Conservation (phyloP, 306 rosid genomes). For the Castanea crenata region DNA sequence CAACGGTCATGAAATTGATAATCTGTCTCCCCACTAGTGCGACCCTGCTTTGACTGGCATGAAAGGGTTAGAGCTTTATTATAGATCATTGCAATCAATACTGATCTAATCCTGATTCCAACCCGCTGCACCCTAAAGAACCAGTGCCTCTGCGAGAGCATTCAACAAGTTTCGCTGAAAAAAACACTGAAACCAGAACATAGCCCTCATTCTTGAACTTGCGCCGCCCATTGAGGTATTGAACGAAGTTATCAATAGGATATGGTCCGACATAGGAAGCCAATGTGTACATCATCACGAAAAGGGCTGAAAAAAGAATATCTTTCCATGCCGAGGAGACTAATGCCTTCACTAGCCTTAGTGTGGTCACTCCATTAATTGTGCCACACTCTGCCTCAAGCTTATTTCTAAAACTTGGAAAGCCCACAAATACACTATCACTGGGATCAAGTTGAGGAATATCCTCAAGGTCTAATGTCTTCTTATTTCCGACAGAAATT, state of each 20-base stretch:
- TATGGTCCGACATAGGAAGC: conserved; percentile 50
- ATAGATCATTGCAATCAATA: conserved; percentile 37
- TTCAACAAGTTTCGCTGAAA: conserved; percentile 43
- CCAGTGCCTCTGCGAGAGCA: conserved; percentile 47
- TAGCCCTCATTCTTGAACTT: conserved; percentile 37
- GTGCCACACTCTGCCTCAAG: conserved; percentile 31
- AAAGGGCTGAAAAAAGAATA: conserved; percentile 21
- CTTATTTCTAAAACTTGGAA: conserved; percentile 38
- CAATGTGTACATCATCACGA: conserved; percentile 23
- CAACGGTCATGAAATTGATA: conserved; percentile 52
- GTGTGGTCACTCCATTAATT: conserved; percentile 22
- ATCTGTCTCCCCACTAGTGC: conserved; percentile 51
- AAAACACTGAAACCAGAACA: conserved; percentile 39
- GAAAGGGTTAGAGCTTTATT: conserved; percentile 49
- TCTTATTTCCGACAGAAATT: conserved; percentile 53
- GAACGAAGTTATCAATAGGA: conserved; percentile 47
- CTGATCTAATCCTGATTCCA: conserved; percentile 38
- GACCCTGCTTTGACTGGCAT: conserved; percentile 42
- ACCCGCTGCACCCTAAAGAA: conserved; percentile 33
- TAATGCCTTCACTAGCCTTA: conserved; percentile 34
- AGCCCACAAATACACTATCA: conserved; percentile 51
- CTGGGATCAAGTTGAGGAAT: conserved; percentile 53
- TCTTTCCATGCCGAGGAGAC: conserved; percentile 42
- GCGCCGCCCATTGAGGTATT: conserved; percentile 42
- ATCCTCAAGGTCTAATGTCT: conserved; percentile 67